Evolutionary conservation across 2,329 filamentous ascomycete genomes (phyloP).

Genomic region (Aspergillus floridensis): DNA sequence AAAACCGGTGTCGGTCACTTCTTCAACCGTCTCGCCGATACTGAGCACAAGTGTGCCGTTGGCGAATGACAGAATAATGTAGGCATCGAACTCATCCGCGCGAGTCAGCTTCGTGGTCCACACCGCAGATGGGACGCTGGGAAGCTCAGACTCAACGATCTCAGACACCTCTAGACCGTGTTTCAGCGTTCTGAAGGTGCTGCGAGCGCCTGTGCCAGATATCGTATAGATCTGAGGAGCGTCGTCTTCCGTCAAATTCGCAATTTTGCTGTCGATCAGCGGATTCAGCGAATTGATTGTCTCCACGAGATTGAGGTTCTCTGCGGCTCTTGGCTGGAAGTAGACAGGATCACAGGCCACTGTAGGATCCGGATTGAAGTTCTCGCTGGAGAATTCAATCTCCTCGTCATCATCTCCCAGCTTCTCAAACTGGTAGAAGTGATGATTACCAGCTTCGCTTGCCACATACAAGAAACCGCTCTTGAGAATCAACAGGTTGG

Average conservation of each 20-base stretch:
- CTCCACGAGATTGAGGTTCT: constrained; percentile 82
- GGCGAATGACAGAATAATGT: constrained; percentile 90
- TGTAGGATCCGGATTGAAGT: constrained; percentile 72
- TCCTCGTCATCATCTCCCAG: constrained; percentile 94
- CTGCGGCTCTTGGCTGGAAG: constrained; percentile 74
- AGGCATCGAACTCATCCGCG: constrained; percentile 82
- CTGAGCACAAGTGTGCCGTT: constrained; percentile 89
- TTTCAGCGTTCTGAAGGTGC: constrained; percentile 85
- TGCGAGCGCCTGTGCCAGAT: constrained; percentile 82
- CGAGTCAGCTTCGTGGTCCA: constrained; percentile 91
- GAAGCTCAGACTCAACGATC: constrained; percentile 90
- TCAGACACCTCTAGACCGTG: constrained; percentile 92
- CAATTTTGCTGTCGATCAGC: constrained; percentile 84
- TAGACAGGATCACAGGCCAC: constrained; percentile 74
- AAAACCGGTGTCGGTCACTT: constrained; percentile 92
- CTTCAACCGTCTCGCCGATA: constrained; percentile 94
- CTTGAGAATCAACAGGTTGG: constrained; percentile 86
- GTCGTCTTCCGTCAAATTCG: constrained; percentile 86
- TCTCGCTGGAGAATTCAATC: constrained; percentile 77
- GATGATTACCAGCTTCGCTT: constrained; percentile 87
- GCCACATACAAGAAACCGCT: constrained; percentile 93
- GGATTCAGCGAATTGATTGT: constrained; percentile 88
- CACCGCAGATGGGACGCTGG: constrained; percentile 82
- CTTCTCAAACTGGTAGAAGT: constrained; percentile 96
- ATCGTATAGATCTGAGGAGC: constrained; percentile 95